These are phyloP conservation scores for Staphylotrichum tortipilum DNA, from an alignment of 495 filamentous ascomycete species.

Conservation along the genomic window DNA sequence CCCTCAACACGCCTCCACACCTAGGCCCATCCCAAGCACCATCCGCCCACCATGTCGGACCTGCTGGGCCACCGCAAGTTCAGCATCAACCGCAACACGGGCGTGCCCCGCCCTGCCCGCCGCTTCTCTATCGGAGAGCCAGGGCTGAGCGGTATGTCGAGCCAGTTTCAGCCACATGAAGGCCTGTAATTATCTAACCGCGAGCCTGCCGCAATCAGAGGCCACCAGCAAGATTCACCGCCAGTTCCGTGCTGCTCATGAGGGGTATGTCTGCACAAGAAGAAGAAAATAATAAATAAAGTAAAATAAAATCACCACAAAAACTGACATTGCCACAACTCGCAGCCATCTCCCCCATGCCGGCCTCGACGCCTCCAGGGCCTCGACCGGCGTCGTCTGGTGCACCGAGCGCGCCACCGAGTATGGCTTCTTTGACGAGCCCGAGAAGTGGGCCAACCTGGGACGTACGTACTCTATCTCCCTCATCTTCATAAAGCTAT, in stretches of 20 bases:
- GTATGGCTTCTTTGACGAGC: constrained; percentile 74
- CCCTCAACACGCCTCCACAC: not conserved
- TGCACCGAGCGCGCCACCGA: constrained; percentile 74
- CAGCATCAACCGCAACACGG: constrained; percentile 50
- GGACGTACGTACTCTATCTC: constrained; percentile 41
- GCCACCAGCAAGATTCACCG: constrained; percentile 69
- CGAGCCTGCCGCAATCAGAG: constrained; percentile 43
- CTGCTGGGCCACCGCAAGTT: constrained; percentile 40
- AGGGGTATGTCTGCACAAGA: too few relatives aligned
- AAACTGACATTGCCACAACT: not conserved
- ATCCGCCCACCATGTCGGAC: constrained; percentile 27
- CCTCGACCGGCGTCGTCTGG: constrained; percentile 79
- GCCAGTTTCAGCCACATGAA: too few relatives aligned
- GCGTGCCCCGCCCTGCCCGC: constrained; percentile 38
- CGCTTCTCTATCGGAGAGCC: constrained; percentile 47
- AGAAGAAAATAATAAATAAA: too few relatives aligned
- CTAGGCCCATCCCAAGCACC: not conserved
- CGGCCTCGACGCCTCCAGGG: constrained; percentile 75
- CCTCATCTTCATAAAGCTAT: not conserved
- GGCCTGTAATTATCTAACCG: too few relatives aligned
- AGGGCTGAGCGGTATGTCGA: constrained; percentile 40
- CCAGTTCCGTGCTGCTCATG: constrained; percentile 77
- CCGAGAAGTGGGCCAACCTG: constrained; percentile 80
- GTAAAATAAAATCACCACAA: too few relatives aligned
- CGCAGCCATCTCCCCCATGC: constrained; percentile 68